Base-by-base conservation (phyloP, 495 filamentous ascomycete genomes). In the Collariella sp. region DNA sequence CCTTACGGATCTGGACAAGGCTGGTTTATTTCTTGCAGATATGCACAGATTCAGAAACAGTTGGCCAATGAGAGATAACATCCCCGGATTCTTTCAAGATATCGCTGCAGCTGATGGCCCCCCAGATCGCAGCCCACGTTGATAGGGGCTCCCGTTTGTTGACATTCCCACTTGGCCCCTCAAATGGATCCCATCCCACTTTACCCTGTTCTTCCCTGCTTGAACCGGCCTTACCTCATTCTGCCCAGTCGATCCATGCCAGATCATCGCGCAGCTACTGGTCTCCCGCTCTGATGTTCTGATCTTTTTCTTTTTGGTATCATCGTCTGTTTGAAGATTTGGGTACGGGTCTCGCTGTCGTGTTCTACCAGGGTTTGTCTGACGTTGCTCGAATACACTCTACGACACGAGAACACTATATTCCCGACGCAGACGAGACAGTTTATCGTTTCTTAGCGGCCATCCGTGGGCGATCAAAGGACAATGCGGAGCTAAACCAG, bases 401-500 rank as follows among this genome's bases (percentile, higher is more conserved):
- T 48, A 48, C 45, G 45, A 48, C n/a, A 19, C n/a, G n/a, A n/a
- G n/a, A 9, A 44, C 11, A 26, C 15, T 2, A 38, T 20, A 48
- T 48, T 48, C 48, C 15, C 31, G 10, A 1, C 35, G 19, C 41
- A 23, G 7, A 18, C 4, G 23, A 19, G 26, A 44, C 23, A 43
- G 19, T 5, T 9, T 19, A 12, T 40, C 35, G 29, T 51, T 24
- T 41, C 24, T 1, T 15, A 9, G n/a, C 18, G 26, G 33, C 41
- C 5, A 46, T 20, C 35, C 20, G 19, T 26, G 10, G 12, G 50
- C 29, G 7, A 15, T 9, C 10, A 6, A 7, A 31, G n/a, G 5
- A 24, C 23, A 35, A 55, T 55, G 44, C 44, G 36, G 44, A 48
- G 44, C 52, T 55, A 48, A 36, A 35, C 42, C 20, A 43, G 38